These are phyloP conservation scores for Escovopsis sp. DNA, from an alignment of 2,329 filamentous ascomycete species.

Conservation along the genomic window DNA sequence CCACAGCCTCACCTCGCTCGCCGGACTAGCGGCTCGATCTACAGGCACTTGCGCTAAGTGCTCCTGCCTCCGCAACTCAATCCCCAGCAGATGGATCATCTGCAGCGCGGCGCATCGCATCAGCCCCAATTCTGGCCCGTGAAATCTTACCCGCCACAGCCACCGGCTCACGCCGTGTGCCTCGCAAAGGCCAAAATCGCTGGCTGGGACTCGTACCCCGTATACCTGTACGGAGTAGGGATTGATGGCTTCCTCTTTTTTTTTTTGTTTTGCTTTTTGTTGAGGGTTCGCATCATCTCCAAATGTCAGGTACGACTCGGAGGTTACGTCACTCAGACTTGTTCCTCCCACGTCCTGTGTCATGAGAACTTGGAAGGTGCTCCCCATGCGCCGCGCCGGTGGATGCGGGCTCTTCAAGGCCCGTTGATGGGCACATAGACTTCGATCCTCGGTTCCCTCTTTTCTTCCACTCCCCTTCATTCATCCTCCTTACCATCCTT, in stretches of 20 bases:
- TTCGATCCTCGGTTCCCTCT: not conserved
- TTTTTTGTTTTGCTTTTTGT: too few relatives aligned
- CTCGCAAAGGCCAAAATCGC: slow-evolving; percentile 1
- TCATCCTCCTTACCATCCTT: not conserved
- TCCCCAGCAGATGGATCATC: too few relatives aligned
- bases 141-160: slow-evolving; percentile 1
- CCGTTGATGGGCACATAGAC: slow-evolving; percentile 3
- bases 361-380: not conserved
- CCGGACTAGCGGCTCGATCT: too few relatives aligned
- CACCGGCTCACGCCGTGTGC: not conserved
- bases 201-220: not conserved
- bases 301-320: not conserved
- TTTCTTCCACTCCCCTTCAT: not conserved
- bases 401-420: slow-evolving; percentile 5
- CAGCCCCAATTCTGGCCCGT: too few relatives aligned
- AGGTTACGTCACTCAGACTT: not conserved
- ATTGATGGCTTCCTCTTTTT: not conserved
- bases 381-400: not conserved
- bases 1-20: not conserved
- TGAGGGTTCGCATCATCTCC: slow-evolving; percentile 1
- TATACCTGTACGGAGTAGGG: too few relatives aligned
- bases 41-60: not conserved
- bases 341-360: not conserved
- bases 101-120: too few relatives aligned
- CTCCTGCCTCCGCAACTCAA: not conserved